Conservation (phyloP, 208 protist species). For the Borovskyia barvae region DNA sequence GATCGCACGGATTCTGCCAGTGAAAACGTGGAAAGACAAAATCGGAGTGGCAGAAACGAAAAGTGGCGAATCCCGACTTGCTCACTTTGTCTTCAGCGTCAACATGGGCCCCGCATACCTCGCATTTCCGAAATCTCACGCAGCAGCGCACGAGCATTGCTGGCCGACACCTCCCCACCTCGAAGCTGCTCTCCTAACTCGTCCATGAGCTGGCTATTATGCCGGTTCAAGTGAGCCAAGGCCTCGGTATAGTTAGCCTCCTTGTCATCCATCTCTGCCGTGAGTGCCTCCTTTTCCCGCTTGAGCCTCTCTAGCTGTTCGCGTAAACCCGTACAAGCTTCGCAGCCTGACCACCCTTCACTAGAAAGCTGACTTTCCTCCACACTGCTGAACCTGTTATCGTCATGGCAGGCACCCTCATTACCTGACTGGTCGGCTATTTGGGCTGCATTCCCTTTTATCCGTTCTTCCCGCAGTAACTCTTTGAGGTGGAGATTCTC, state of each 20-base stretch:
- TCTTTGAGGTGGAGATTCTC: too few relatives aligned
- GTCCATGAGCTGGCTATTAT: conserved; percentile 45
- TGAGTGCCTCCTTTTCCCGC: conserved; percentile 59
- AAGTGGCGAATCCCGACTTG: conserved; percentile 6
- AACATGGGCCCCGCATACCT: too few relatives aligned
- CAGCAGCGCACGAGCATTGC: conserved; percentile 35
- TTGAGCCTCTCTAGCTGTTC: conserved; percentile 59
- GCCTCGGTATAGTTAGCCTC: conserved; percentile 37
- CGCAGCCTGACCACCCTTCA: not conserved
- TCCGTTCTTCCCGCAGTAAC: too few relatives aligned
- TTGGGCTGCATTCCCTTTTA: too few relatives aligned
- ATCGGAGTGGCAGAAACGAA: not conserved
- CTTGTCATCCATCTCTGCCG: conserved; percentile 37
- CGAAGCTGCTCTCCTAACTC: conserved; percentile 47
- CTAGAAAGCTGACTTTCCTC: not conserved
- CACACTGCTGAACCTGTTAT: not conserved
- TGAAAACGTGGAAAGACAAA: not conserved
- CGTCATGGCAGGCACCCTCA: not conserved
- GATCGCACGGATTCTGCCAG: not conserved
- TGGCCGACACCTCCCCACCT: conserved; percentile 44
- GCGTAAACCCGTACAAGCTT: conserved; percentile 13
- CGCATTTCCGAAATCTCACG: conserved; percentile 48
- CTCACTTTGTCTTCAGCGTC: too few relatives aligned
- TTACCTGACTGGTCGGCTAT: too few relatives aligned
- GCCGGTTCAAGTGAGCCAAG: conserved; percentile 36